phyloP scores from a whole-genome alignment of 441 rosid genomes.

The Jatropha multifida region DNA sequence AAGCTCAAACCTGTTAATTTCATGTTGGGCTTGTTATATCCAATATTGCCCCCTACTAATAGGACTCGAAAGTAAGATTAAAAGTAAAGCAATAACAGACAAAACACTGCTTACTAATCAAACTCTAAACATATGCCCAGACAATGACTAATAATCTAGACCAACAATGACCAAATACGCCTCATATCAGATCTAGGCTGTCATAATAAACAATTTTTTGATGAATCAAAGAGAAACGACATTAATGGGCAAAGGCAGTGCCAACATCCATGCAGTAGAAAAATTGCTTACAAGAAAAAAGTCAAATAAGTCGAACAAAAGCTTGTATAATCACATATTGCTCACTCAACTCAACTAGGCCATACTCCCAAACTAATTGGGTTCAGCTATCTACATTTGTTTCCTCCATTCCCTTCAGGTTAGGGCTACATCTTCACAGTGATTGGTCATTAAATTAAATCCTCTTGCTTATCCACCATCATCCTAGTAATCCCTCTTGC shows the following conservation, averaged over 20 bases:
- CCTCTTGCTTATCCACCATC: too few species aligned
- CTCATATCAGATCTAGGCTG: background rate
- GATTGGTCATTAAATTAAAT: too few species aligned
- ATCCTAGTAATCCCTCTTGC: background rate
- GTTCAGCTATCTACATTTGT: background rate
- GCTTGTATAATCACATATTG: background rate
- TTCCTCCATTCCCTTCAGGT: background rate
- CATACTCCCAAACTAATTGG: background rate
- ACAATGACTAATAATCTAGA: background rate
- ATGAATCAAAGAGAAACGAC: background rate
- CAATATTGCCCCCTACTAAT: too few species aligned
- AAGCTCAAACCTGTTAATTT: too few species aligned
- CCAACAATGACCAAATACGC: background rate
- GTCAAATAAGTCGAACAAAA: background rate
- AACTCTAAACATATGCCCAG: background rate
- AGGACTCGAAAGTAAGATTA: too few species aligned
- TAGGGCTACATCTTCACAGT: background rate
- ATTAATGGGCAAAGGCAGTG: background rate
- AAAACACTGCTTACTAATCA: background rate
- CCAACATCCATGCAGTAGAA: background rate
- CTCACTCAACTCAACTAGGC: background rate
- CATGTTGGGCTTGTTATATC: too few species aligned
- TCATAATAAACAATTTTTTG: background rate
- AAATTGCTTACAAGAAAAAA: background rate
- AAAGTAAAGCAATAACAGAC: background rate